phyloP scores from a whole-genome alignment of 1,284 basidiomycete genomes.

The Waitea zeae region DNA sequence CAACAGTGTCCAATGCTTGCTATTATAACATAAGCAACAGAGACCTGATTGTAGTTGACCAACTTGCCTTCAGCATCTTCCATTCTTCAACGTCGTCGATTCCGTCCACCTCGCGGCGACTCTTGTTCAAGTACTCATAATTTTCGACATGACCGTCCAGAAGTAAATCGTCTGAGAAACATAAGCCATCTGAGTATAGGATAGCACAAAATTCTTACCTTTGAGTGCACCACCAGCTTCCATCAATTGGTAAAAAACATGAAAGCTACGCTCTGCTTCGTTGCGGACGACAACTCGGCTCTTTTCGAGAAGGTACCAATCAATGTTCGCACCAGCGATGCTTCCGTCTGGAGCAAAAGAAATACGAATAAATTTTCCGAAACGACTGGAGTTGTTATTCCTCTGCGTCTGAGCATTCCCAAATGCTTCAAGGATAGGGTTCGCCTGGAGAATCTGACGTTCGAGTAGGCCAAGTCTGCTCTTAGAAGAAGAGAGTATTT shows the following conservation, averaged over 20 bases:
- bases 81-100: slow-evolving; percentile 90
- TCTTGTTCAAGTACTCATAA: slow-evolving; percentile 87
- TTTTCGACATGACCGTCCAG: slow-evolving; percentile 65
- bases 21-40: slow-evolving; percentile 11
- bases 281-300: slow-evolving; percentile 85
- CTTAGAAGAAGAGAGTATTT: slow-evolving; percentile 30
- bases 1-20: slow-evolving; percentile 74
- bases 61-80: slow-evolving; percentile 53
- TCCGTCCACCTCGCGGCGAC: slow-evolving; percentile 82
- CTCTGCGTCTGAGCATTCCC: slow-evolving; percentile 98
- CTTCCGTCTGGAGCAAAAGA: slow-evolving; percentile 88
- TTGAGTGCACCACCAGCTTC: slow-evolving; percentile 49
- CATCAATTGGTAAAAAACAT: slow-evolving; percentile 90
- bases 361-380: slow-evolving; percentile 96
- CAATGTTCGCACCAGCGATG: slow-evolving; percentile 95
- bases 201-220: slow-evolving; percentile 22
- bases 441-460: slow-evolving; percentile 94
- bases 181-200: too few species aligned
- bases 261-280: slow-evolving; percentile 85
- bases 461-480: slow-evolving; percentile 79
- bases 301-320: slow-evolving; percentile 99
- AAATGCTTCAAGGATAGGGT: slow-evolving; percentile 95
- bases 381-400: slow-evolving; percentile 98
- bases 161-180: slow-evolving; percentile 49
- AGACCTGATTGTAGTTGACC: not conserved